Conservation (phyloP, 2,329 filamentous ascomycete species). For the Colletotrichum melonis region DNA sequence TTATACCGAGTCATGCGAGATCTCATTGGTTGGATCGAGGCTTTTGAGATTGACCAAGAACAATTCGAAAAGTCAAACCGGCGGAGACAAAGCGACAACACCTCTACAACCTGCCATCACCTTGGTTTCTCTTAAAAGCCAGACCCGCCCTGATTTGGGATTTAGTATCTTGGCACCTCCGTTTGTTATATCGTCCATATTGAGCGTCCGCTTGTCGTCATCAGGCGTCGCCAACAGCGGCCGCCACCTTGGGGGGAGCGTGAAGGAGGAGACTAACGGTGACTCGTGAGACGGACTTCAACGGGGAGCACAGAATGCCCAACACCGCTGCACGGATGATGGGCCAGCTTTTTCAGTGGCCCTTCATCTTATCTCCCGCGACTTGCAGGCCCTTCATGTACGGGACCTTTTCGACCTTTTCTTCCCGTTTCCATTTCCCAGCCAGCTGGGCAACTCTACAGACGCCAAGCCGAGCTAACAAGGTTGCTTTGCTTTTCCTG, state of each 20-base stretch:
- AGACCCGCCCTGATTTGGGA: constrained; percentile 19
- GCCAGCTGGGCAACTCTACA: constrained; percentile 2
- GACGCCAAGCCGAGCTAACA: constrained; percentile 17
- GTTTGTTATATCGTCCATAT: neutral
- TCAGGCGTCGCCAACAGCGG: neutral
- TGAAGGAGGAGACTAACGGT: neutral
- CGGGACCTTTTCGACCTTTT: constrained; percentile 2
- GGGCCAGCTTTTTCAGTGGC: neutral
- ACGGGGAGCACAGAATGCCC: neutral
- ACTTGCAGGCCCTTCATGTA: neutral
- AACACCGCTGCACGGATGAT: neutral
- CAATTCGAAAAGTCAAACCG: constrained; percentile 14
- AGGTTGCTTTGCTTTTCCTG: constrained; percentile 16
- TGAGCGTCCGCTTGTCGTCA: neutral
- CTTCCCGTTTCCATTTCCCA: constrained; percentile 18
- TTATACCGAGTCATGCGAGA: constrained; percentile 22
- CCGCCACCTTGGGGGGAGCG: neutral
- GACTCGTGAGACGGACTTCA: too few relatives aligned
- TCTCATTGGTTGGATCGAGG: constrained; percentile 8
- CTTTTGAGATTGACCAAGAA: constrained; percentile 23
- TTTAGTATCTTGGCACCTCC: constrained; percentile 19
- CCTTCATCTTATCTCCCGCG: constrained; percentile 17
- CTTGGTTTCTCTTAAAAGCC: constrained; percentile 10
- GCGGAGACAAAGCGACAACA: neutral
- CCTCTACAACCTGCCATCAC: constrained; percentile 13